These are phyloP conservation scores for Pestalotiopsis sp. DNA, from an alignment of 2,329 filamentous ascomycete genomes.

Conservation along the genomic window DNA sequence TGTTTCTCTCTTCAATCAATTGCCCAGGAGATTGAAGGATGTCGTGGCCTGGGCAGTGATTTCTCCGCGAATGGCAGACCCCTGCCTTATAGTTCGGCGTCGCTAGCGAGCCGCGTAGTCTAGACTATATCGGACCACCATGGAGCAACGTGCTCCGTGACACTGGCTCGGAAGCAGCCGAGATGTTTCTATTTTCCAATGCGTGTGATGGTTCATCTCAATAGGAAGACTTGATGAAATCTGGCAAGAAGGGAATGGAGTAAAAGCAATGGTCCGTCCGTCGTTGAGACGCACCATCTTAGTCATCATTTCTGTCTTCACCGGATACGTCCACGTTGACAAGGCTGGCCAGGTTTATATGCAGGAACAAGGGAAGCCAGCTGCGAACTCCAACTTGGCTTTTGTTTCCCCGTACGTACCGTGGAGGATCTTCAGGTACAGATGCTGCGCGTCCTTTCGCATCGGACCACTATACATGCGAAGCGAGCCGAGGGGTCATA, in stretches of 20 bases:
- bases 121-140: slow-evolving; percentile 10
- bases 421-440: background rate
- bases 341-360: too few species aligned
- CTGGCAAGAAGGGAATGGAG: background rate
- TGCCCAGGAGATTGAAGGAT: background rate
- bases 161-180: slow-evolving; percentile 4
- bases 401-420: background rate
- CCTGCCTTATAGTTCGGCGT: background rate
- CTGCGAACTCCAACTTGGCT: too few species aligned
- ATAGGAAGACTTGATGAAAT: background rate
- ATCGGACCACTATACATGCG: background rate
- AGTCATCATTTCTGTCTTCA: too few species aligned
- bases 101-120: slow-evolving; percentile 3
- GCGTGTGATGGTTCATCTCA: too few species aligned
- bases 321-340: background rate
- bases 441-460: background rate
- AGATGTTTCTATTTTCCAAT: background rate
- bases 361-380: too few species aligned
- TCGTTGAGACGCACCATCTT: too few species aligned
- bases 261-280: too few species aligned
- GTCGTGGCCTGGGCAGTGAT: background rate
- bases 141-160: slow-evolving; percentile 8
- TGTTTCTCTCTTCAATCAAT: background rate
- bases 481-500: background rate
- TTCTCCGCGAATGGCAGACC: slow-evolving; percentile 15